Evolutionary conservation across 345 rosid genomes (phyloP).

Genomic region (Acer yangbiense): DNA sequence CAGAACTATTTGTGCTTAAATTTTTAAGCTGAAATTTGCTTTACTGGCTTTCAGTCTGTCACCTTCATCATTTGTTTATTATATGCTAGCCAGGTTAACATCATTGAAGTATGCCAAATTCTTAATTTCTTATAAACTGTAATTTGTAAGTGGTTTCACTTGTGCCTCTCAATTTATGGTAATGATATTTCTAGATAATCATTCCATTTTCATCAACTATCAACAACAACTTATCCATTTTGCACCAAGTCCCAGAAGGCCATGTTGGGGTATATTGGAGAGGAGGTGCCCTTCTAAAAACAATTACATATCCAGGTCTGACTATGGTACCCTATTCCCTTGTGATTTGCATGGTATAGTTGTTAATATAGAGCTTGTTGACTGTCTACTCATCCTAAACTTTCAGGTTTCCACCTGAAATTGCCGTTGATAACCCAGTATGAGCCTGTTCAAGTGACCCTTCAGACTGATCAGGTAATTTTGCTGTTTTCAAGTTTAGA

Average conservation of each 20-base stretch:
- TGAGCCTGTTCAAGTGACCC: slow-evolving; percentile 95
- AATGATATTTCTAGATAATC: slow-evolving; percentile 43
- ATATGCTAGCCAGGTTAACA: background rate
- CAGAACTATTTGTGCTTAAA: background rate
- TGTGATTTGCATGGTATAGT: slow-evolving; percentile 6
- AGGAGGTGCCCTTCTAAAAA: slow-evolving; percentile 82
- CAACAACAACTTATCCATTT: slow-evolving; percentile 43
- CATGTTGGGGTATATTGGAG: slow-evolving; percentile 96
- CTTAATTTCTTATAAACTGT: background rate
- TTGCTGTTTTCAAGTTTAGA: slow-evolving; percentile 12
- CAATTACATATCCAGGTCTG: slow-evolving; percentile 70
- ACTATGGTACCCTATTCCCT: background rate
- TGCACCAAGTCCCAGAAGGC: slow-evolving; percentile 95
- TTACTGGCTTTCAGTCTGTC: background rate
- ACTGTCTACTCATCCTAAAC: background rate
- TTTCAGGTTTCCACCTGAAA: slow-evolving; percentile 80
- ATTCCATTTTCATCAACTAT: slow-evolving; percentile 40
- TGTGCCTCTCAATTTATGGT: slow-evolving; percentile 6
- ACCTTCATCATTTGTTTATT: background rate
- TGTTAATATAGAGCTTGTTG: background rate
- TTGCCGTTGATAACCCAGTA: slow-evolving; percentile 75
- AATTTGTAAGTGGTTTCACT: background rate
- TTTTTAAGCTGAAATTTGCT: background rate
- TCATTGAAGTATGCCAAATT: background rate
- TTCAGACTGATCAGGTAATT: slow-evolving; percentile 81